A percentile compares a stretch with the other conserved stretches of the same genome.
phyloP scores from a whole-genome alignment of 768 basidiomycete species.

The Paxillus ammoniavirescens region DNA sequence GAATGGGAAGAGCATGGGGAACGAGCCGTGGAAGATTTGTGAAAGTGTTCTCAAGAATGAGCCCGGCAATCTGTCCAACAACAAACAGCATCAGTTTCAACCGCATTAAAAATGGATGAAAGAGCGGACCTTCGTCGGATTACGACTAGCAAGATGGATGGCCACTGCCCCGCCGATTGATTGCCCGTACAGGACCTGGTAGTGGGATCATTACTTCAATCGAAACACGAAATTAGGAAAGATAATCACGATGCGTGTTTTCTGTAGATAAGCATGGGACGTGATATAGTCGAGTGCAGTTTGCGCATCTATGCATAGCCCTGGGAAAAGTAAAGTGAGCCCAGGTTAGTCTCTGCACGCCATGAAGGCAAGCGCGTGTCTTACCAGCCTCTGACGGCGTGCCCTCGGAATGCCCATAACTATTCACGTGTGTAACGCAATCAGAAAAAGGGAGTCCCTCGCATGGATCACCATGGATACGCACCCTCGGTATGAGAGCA shows the following conservation, averaged over 20 bases:
- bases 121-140: conserved; percentile 57
- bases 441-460: background rate
- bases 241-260: conserved; percentile 62
- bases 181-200: conserved; percentile 75
- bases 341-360: background rate
- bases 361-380: background rate
- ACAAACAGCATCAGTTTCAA: background rate
- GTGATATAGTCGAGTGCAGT: conserved; percentile 74
- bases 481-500: conserved; percentile 92
- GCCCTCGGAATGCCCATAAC: conserved; percentile 89
- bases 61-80: conserved; percentile 57
- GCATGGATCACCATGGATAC: conserved; percentile 17
- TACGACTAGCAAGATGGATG: conserved; percentile 81
- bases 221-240: too few species aligned
- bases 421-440: conserved; percentile 24
- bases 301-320: conserved; percentile 82
- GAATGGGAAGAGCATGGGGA: conserved; percentile 73
- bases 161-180: conserved; percentile 93
- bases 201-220: background rate
- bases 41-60: conserved; percentile 94
- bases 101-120: background rate
- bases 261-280: conserved; percentile 58
- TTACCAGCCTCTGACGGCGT: conserved; percentile 80
- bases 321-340: conserved; percentile 34
- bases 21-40: conserved; percentile 79